These are phyloP conservation scores for Crucibulum parvulum DNA, from an alignment of 1,284 basidiomycete species.

Conservation along the genomic window DNA sequence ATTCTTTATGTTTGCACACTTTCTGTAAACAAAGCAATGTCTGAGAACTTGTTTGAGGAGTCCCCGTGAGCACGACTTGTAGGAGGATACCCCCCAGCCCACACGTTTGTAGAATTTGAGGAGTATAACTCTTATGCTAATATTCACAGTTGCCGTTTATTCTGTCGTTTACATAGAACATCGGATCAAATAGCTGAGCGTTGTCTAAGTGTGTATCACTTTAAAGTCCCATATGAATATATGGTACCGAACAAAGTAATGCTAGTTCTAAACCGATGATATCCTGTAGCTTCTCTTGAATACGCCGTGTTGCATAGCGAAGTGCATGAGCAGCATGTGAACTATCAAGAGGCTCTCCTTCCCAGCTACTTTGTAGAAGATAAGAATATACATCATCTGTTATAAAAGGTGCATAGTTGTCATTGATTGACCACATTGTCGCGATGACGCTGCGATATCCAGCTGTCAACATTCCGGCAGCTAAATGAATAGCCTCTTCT, in stretches of 20 bases:
- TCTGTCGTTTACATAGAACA: too few relatives aligned
- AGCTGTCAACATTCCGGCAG: constrained; percentile 31
- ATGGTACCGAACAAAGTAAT: not conserved
- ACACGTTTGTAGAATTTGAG: too few relatives aligned
- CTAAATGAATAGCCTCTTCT: constrained; percentile 33
- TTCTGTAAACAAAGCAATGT: too few relatives aligned
- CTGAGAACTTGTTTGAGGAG: too few relatives aligned
- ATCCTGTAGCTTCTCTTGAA: not conserved
- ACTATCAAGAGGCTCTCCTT: not conserved
- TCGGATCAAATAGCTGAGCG: too few relatives aligned
- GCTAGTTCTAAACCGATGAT: not conserved
- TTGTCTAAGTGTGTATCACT: too few relatives aligned
- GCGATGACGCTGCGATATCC: constrained; percentile 33
- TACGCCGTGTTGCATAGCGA: not conserved
- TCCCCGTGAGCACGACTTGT: too few relatives aligned
- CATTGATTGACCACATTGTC: constrained; percentile 33
- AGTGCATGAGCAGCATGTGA: not conserved
- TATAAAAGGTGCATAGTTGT: constrained; percentile 5
- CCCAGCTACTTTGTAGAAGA: not conserved
- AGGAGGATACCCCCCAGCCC: too few relatives aligned
- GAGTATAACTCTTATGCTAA: too few relatives aligned
- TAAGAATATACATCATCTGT: not conserved
- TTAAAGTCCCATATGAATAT: not conserved
- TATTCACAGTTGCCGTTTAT: too few relatives aligned
- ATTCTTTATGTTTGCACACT: too few relatives aligned